phyloP scores from a whole-genome alignment of 495 filamentous ascomycete genomes.

The Penicillium bialowiezense region DNA sequence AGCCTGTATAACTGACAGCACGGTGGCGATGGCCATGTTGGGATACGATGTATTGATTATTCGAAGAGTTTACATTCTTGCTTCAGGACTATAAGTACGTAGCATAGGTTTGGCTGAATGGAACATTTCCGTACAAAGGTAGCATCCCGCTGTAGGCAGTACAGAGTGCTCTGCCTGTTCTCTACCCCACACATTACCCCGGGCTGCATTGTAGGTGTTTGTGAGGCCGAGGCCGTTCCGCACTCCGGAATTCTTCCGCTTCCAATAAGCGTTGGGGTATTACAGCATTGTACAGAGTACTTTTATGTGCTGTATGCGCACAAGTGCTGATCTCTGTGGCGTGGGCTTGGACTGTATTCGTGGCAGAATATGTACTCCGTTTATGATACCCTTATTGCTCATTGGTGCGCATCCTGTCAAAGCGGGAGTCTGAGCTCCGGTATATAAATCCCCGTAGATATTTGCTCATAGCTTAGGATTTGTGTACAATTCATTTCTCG shows the following conservation, averaged over 20 bases:
- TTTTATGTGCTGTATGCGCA: too few relatives aligned
- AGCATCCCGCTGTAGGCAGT: neutral
- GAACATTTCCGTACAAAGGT: constrained; percentile 23
- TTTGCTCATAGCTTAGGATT: too few relatives aligned
- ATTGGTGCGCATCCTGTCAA: too few relatives aligned
- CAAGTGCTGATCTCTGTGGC: too few relatives aligned
- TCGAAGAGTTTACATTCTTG: neutral
- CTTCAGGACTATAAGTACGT: neutral
- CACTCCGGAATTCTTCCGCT: constrained; percentile 17
- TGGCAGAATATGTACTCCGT: too few relatives aligned
- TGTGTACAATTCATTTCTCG: too few relatives aligned
- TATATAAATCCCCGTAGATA: too few relatives aligned
- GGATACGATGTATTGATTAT: neutral
- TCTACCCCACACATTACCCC: constrained; percentile 14
- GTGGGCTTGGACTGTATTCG: too few relatives aligned
- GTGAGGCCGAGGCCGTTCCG: constrained; percentile 1
- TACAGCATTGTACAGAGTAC: too few relatives aligned
- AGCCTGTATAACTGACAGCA: constrained; percentile 24
- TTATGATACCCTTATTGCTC: too few relatives aligned
- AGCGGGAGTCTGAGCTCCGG: too few relatives aligned
- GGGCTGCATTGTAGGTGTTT: neutral
- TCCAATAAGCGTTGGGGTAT: neutral
- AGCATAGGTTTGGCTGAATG: neutral
- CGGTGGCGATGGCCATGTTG: constrained; percentile 33
- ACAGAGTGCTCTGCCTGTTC: neutral